Evolutionary conservation across 2,329 filamentous ascomycete species (phyloP).

Genomic region (Colletotrichum lentis): DNA sequence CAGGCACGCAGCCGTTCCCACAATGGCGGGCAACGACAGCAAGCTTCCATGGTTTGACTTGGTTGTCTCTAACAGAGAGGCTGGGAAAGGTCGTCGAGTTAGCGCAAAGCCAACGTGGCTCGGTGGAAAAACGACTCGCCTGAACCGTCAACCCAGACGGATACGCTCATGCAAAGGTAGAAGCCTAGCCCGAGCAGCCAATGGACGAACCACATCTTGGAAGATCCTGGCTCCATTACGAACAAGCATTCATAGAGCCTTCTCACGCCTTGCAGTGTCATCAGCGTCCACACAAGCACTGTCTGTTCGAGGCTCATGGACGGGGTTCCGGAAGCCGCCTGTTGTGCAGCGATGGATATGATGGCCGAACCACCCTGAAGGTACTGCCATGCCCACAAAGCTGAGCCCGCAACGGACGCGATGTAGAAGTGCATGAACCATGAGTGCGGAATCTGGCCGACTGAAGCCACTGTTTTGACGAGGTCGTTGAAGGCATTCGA

Average conservation of each 20-base stretch:
- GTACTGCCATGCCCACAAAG: conserved; percentile 78
- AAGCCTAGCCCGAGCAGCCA: conserved; percentile 82
- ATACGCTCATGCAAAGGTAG: conserved; percentile 76
- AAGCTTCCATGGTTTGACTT: neutral
- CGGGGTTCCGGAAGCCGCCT: conserved; percentile 42
- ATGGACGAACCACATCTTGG: conserved; percentile 85
- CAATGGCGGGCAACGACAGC: conserved; percentile 51
- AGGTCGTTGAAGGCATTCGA: conserved; percentile 17
- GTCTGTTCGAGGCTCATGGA: conserved; percentile 71
- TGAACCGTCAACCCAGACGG: conserved; percentile 85
- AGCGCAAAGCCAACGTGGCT: neutral
- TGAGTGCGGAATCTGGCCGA: conserved; percentile 76
- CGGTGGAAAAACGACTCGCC: conserved; percentile 59
- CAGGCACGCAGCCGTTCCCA: conserved; percentile 71
- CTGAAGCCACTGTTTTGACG: conserved; percentile 44
- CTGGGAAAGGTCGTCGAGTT: conserved; percentile 8
- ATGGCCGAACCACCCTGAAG: conserved; percentile 63
- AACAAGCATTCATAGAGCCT: conserved; percentile 78
- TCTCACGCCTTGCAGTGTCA: conserved; percentile 77
- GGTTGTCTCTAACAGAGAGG: neutral
- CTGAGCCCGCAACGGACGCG: conserved; percentile 71
- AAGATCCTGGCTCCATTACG: conserved; percentile 72
- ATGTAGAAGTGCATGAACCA: conserved; percentile 93
- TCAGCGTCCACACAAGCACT: conserved; percentile 72
- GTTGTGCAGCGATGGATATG: conserved; percentile 53